Conservation (phyloP, 345 rosid species). For the Rhodamnia argentea region DNA sequence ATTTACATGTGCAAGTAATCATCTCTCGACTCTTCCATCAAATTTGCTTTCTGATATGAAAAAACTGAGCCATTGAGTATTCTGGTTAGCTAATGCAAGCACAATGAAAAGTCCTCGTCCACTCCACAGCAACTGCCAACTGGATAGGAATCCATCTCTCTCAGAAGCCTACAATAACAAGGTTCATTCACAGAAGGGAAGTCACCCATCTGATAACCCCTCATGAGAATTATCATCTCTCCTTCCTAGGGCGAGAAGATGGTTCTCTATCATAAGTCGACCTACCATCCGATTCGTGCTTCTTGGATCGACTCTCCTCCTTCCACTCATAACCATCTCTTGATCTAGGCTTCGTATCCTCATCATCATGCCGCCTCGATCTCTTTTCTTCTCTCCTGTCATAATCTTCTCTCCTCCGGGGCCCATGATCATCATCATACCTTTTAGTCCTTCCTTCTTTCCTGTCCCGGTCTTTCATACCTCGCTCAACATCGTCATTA, state of each 20-base stretch:
- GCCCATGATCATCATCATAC: background rate
- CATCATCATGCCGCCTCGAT: background rate
- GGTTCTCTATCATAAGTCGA: slow-evolving; percentile 14
- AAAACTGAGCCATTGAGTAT: background rate
- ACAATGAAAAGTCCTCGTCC: background rate
- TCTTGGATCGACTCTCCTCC: slow-evolving; percentile 31
- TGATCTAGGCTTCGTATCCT: background rate
- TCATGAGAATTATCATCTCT: background rate
- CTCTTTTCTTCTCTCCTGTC: slow-evolving; percentile 6
- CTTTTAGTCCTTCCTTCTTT: background rate
- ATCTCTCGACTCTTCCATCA: background rate
- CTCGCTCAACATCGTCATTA: slow-evolving; percentile 8
- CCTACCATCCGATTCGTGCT: slow-evolving; percentile 22
- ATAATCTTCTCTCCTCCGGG: background rate
- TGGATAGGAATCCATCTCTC: background rate
- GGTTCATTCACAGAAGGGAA: background rate
- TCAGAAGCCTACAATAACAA: background rate
- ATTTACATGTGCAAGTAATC: background rate
- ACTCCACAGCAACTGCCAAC: background rate
- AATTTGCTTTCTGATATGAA: background rate
- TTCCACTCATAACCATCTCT: background rate
- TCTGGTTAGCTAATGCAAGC: background rate
- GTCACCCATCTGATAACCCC: background rate
- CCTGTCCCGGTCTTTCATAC: slow-evolving; percentile 5
- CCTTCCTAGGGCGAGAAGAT: background rate